phyloP scores from a whole-genome alignment of 306 rosid species.

The Chamaecrista fasciculata region DNA sequence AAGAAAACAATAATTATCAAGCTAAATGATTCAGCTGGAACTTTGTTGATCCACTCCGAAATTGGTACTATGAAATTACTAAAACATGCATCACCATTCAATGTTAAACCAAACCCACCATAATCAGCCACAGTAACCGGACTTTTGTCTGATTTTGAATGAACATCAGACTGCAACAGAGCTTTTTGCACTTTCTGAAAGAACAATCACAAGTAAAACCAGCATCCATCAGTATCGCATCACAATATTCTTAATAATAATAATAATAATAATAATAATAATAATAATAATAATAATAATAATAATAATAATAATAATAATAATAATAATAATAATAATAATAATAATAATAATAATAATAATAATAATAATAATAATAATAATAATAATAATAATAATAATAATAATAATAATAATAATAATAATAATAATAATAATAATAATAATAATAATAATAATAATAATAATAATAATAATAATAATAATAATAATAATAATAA shows the following conservation, averaged over 20 bases:
- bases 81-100: neutral
- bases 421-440: no score
- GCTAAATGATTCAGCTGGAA: neutral
- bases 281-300: no score
- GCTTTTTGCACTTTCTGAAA: conserved; percentile 87
- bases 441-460: no score
- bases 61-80: neutral
- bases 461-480: no score
- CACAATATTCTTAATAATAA: neutral
- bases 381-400: no score
- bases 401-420: no score
- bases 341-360: no score
- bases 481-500: no score
- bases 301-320: no score
- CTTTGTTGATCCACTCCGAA: neutral
- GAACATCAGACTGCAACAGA: conserved; percentile 80
- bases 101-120: conserved; percentile 60
- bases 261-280: no score
- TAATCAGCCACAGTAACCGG: conserved; percentile 98
- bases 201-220: conserved; percentile 24
- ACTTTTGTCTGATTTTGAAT: conserved; percentile 86
- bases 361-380: no score
- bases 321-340: no score
- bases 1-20: conserved; percentile 15
- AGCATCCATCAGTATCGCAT: neutral